phyloP scores from a whole-genome alignment of 2,329 filamentous ascomycete genomes.

The Exophiala sp. region DNA sequence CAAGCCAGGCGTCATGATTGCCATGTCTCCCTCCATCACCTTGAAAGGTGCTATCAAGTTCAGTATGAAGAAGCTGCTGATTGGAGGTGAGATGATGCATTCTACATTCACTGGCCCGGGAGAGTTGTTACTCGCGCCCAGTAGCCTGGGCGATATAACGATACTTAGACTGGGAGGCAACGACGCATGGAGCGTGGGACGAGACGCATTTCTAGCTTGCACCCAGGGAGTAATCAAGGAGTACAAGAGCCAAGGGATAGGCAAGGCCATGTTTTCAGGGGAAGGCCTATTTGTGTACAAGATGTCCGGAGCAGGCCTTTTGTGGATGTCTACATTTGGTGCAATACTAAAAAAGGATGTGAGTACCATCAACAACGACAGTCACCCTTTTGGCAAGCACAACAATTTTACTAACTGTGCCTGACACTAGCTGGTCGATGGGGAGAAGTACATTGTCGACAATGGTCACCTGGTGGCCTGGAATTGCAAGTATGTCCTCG shows the following conservation, averaged over 20 bases:
- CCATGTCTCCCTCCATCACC: slow-evolving; percentile 84
- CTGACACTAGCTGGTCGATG: slow-evolving; percentile 42
- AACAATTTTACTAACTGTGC: neutral
- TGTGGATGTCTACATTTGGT: slow-evolving; percentile 90
- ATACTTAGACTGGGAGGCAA: slow-evolving; percentile 69
- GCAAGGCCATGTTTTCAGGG: slow-evolving; percentile 88
- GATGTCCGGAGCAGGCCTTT: slow-evolving; percentile 68
- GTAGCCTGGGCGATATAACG: slow-evolving; percentile 76
- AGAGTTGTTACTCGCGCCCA: slow-evolving; percentile 77
- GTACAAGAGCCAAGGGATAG: slow-evolving; percentile 75
- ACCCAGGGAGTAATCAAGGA: slow-evolving; percentile 86
- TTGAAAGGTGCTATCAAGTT: slow-evolving; percentile 80
- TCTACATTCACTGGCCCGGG: slow-evolving; percentile 85
- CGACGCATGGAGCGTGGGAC: slow-evolving; percentile 70
- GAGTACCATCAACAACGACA: slow-evolving; percentile 36
- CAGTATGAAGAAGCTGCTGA: slow-evolving; percentile 82
- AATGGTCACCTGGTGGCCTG: slow-evolving; percentile 92
- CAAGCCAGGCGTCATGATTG: slow-evolving; percentile 85
- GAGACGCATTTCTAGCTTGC: slow-evolving; percentile 76
- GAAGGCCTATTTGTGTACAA: slow-evolving; percentile 90
- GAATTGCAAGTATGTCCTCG: slow-evolving; percentile 91
- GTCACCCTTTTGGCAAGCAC: neutral
- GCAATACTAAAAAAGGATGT: slow-evolving; percentile 94
- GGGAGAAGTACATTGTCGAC: slow-evolving; percentile 86
- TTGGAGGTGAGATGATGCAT: slow-evolving; percentile 69